A percentile compares a stretch with the other conserved stretches of the same genome.
phyloP scores from a whole-genome alignment of 371 early-diverging fungal genomes.

The Mucor saturninus region DNA sequence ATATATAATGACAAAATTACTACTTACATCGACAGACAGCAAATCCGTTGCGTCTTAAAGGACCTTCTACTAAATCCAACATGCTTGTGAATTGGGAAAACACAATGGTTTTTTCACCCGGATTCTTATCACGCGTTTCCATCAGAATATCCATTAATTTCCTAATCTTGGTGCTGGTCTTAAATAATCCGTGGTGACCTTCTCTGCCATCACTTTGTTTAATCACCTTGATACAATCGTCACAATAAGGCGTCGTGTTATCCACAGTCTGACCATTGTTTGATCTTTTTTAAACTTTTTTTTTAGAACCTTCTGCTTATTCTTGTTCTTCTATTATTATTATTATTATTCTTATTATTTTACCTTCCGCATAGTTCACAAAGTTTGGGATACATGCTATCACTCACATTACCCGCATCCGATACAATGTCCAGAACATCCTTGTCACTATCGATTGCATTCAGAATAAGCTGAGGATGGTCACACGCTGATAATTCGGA shows the following conservation, averaged over 20 bases:
- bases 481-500: constrained; percentile 53
- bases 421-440: constrained; percentile 37
- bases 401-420: constrained; percentile 3
- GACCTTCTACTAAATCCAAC: constrained; percentile 75
- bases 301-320: background rate
- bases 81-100: constrained; percentile 89
- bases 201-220: background rate
- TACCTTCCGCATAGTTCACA: constrained; percentile 49
- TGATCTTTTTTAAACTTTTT: background rate
- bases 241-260: background rate
- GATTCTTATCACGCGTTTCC: constrained; percentile 33
- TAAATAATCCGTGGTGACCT: constrained; percentile 1
- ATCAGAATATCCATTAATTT: constrained; percentile 52
- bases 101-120: constrained; percentile 75
- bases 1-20: constrained; percentile 38
- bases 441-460: constrained; percentile 59
- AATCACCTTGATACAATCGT: background rate
- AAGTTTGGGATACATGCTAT: background rate
- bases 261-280: background rate
- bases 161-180: constrained; percentile 56
- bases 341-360: background rate
- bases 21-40: constrained; percentile 61
- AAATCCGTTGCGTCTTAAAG: constrained; percentile 62
- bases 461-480: constrained; percentile 78
- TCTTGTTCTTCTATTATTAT: background rate